Conservation (phyloP, 2,329 filamentous ascomycete genomes). For the Mariannaea elegans region DNA sequence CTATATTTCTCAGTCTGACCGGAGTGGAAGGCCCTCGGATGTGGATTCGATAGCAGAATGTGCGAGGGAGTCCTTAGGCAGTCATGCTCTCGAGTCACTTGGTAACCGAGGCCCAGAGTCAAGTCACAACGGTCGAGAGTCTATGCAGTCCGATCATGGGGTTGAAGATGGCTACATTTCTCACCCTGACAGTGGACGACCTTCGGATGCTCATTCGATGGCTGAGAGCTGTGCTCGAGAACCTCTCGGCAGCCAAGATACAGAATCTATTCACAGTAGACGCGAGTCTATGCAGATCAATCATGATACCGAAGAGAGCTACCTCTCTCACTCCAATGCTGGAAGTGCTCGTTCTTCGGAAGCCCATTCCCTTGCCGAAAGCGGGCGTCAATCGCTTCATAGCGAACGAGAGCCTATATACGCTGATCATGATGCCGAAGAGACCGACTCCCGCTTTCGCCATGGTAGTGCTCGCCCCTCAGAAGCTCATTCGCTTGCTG, state of each 20-base stretch:
- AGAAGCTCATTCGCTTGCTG: not conserved
- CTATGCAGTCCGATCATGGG: slow-evolving; percentile 28
- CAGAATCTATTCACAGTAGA: not conserved
- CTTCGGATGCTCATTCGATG: not conserved
- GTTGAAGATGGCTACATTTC: not conserved
- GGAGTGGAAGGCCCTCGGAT: not conserved
- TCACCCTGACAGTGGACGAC: not conserved
- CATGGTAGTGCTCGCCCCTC: not conserved
- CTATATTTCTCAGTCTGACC: slow-evolving; percentile 39
- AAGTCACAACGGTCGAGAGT: slow-evolving; percentile 23
- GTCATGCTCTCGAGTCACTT: not conserved
- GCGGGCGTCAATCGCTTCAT: not conserved
- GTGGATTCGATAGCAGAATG: not conserved
- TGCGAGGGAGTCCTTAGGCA: not conserved
- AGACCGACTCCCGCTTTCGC: not conserved
- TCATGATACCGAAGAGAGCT: not conserved
- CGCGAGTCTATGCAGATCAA: slow-evolving; percentile 34
- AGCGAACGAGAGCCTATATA: not conserved
- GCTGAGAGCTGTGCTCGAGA: not conserved
- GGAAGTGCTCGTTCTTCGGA: slow-evolving; percentile 6
- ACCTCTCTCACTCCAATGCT: not conserved
- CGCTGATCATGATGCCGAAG: not conserved
- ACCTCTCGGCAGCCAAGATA: not conserved
- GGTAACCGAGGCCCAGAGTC: not conserved
- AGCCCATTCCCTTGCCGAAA: slow-evolving; percentile 1